These are phyloP conservation scores for Rosa hybrid DNA, from an alignment of 331 rosid genomes.

Conservation along the genomic window DNA sequence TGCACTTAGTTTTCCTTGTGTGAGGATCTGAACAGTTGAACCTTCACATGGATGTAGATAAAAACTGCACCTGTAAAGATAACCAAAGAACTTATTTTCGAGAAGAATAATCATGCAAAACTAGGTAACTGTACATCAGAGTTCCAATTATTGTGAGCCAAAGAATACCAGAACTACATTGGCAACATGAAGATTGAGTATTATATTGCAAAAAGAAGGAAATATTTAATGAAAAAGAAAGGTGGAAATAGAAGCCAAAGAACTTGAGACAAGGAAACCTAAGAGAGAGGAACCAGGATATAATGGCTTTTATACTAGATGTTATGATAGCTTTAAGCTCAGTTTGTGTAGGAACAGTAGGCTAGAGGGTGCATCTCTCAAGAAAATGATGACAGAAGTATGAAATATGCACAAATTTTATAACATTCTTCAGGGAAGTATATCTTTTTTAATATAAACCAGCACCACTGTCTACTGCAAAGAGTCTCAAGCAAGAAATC, in stretches of 20 bases:
- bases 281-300: not conserved
- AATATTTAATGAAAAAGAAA: not conserved
- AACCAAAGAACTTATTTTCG: constrained; percentile 22
- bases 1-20: constrained; percentile 98
- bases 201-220: not conserved
- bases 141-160: not conserved
- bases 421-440: not conserved
- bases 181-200: constrained; percentile 13
- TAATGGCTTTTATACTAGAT: not conserved
- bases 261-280: not conserved
- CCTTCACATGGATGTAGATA: constrained; percentile 97
- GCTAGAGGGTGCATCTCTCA: constrained; percentile 7
- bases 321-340: not conserved
- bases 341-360: not conserved
- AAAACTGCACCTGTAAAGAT: constrained; percentile 83
- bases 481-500: not conserved
- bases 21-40: constrained; percentile 79
- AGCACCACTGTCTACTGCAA: not conserved
- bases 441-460: not conserved
- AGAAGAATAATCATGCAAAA: not conserved
- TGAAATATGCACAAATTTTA: not conserved
- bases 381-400: not conserved
- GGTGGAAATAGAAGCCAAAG: constrained; percentile 1
- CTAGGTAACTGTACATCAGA: not conserved
- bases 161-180: not conserved